phyloP scores from a whole-genome alignment of 768 basidiomycete species.

The Podaxis sp. region DNA sequence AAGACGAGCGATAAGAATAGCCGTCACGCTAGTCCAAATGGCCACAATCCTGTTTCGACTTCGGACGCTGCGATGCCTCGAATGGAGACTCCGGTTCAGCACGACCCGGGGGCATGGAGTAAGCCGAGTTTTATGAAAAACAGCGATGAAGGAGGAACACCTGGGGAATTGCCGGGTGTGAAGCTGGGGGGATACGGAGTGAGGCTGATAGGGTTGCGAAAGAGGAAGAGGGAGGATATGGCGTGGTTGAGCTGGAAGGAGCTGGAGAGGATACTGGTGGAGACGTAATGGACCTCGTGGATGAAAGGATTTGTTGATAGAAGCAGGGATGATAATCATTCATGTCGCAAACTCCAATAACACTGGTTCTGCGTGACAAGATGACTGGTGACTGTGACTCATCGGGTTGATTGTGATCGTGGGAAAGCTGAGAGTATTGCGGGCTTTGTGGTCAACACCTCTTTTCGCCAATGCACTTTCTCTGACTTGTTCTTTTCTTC shows the following conservation, averaged over 20 bases:
- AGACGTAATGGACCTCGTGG: not conserved
- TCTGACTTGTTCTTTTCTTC: conserved; percentile 4
- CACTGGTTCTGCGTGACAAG: not conserved
- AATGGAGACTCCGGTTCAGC: conserved; percentile 1
- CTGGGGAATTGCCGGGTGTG: not conserved
- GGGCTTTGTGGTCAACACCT: not conserved
- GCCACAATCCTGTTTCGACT: not conserved
- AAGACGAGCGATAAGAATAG: conserved; percentile 3
- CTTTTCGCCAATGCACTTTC: not conserved
- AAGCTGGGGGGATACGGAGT: conserved; percentile 6
- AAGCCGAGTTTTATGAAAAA: conserved; percentile 8
- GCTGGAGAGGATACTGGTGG: conserved; percentile 10
- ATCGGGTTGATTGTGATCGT: conserved; percentile 13
- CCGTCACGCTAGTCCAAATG: not conserved
- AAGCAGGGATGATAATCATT: conserved; percentile 1
- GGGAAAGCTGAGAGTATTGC: conserved; percentile 3
- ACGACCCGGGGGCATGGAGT: conserved; percentile 5
- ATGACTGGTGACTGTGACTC: conserved; percentile 1
- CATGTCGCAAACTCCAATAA: too few relatives aligned
- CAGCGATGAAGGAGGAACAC: not conserved
- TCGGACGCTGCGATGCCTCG: not conserved
- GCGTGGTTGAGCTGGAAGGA: conserved; percentile 14
- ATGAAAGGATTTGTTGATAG: conserved; percentile 1
- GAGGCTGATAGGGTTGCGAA: not conserved
- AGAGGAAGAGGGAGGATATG: not conserved